Conservation (phyloP, 345 rosid species). For the Moringa oleifera region DNA sequence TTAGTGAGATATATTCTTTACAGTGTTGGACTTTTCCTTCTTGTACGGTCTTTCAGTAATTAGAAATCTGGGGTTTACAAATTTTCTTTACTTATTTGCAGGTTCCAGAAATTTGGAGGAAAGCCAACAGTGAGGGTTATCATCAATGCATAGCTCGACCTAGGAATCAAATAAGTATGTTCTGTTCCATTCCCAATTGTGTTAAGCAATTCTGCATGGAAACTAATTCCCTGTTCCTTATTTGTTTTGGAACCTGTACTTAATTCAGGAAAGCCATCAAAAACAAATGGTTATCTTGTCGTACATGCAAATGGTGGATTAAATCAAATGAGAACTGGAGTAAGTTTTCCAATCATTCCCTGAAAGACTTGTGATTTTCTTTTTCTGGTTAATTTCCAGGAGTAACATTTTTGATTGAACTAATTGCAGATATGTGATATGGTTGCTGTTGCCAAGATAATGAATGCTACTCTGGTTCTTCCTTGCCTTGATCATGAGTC, state of each 20-base stretch:
- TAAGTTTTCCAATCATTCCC: slow-evolving; percentile 29
- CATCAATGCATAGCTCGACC: slow-evolving; percentile 64
- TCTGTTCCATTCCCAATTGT: background rate
- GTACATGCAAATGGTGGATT: slow-evolving; percentile 97
- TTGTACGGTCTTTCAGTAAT: too few species aligned
- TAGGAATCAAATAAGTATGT: slow-evolving; percentile 49
- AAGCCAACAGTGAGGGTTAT: slow-evolving; percentile 60
- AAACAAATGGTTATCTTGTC: slow-evolving; percentile 78
- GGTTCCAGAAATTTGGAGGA: slow-evolving; percentile 90
- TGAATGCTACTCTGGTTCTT: slow-evolving; percentile 97
- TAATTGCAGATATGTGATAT: slow-evolving; percentile 88
- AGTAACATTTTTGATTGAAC: background rate
- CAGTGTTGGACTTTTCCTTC: too few species aligned
- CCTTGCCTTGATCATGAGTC: slow-evolving; percentile 95
- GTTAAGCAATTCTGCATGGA: background rate
- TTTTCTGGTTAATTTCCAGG: slow-evolving; percentile 7
- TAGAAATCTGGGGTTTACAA: background rate
- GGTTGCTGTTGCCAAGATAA: slow-evolving; percentile 93
- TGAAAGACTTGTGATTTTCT: background rate
- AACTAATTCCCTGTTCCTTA: background rate
- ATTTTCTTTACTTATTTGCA: slow-evolving; percentile 19
- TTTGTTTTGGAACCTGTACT: background rate
- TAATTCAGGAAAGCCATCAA: slow-evolving; percentile 26
- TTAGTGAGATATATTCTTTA: too few species aligned
- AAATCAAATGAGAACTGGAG: slow-evolving; percentile 99